Conservation (phyloP, 140 eudicot species). For the Senecio squalidus region DNA sequence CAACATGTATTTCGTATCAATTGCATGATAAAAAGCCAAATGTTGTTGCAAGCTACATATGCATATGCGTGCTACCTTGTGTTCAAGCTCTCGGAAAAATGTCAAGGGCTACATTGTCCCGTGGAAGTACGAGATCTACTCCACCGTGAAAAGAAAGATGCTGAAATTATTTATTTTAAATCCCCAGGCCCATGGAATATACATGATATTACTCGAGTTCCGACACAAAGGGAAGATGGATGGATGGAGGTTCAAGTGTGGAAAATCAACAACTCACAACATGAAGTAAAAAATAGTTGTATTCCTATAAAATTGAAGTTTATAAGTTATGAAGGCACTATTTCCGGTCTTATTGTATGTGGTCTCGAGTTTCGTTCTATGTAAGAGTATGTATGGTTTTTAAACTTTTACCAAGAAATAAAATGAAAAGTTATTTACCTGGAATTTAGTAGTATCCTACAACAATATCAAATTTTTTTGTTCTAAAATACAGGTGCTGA, state of each 20-base stretch:
- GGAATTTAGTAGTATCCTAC: slow-evolving; percentile 44
- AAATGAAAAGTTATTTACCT: too few species aligned
- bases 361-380: slow-evolving; percentile 7
- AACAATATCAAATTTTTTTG: too few species aligned
- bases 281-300: not conserved
- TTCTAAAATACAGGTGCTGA: too few species aligned
- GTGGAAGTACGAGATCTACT: slow-evolving; percentile 6
- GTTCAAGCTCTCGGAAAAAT: not conserved
- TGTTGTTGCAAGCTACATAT: not conserved
- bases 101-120: not conserved
- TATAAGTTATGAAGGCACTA: slow-evolving; percentile 5
- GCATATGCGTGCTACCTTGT: not conserved
- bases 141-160: not conserved
- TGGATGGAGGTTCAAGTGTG: too few species aligned
- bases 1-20: not conserved
- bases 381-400: too few species aligned
- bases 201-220: not conserved
- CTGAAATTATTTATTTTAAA: not conserved
- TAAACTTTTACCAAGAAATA: too few species aligned
- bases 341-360: slow-evolving; percentile 1
- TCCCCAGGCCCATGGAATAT: slow-evolving; percentile 4
- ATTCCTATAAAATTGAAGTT: not conserved
- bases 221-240: too few species aligned
- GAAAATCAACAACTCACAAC: too few species aligned
- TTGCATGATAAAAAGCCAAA: not conserved